Evolutionary conservation across 225 moss, liverwort and hornwort genomes (phyloP).

Genomic region (Thuidium tamariscinum): DNA sequence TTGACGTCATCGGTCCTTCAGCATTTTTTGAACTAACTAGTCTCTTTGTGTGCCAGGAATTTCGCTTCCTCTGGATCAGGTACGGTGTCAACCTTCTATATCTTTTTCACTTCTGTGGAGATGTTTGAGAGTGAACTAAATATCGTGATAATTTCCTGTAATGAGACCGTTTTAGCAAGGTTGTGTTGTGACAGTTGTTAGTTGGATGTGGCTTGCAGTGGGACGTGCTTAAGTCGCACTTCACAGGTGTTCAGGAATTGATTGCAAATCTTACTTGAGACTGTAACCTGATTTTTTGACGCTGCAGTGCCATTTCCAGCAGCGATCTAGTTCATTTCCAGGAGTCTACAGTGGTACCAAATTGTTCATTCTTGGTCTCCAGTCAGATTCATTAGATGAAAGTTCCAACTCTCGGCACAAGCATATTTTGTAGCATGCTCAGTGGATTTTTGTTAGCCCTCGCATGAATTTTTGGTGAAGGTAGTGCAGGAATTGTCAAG

Average conservation of each 20-base stretch:
- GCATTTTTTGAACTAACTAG: neutral
- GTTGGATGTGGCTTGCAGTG: slow-evolving; percentile 25
- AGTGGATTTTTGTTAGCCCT: neutral
- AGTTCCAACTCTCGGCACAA: neutral
- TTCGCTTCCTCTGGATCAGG: slow-evolving; percentile 38
- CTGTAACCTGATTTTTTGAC: neutral
- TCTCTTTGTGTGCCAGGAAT: slow-evolving; percentile 19
- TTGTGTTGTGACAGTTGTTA: neutral
- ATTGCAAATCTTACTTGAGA: slow-evolving; percentile 12
- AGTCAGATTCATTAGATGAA: neutral
- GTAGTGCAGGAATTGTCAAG: neutral
- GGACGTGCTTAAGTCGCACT: slow-evolving; percentile 12
- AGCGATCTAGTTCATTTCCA: neutral
- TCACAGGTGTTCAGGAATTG: slow-evolving; percentile 13
- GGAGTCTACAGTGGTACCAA: neutral
- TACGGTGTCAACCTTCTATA: neutral
- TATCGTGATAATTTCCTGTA: neutral
- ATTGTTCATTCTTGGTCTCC: neutral
- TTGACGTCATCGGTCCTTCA: neutral
- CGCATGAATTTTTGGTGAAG: neutral
- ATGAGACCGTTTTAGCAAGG: neutral
- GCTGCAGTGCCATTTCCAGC: neutral
- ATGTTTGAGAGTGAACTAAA: neutral
- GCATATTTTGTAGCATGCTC: neutral
- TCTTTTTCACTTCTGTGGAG: neutral